Conservation (phyloP, 805 yeast genomes). For the Candida hungchunana region DNA sequence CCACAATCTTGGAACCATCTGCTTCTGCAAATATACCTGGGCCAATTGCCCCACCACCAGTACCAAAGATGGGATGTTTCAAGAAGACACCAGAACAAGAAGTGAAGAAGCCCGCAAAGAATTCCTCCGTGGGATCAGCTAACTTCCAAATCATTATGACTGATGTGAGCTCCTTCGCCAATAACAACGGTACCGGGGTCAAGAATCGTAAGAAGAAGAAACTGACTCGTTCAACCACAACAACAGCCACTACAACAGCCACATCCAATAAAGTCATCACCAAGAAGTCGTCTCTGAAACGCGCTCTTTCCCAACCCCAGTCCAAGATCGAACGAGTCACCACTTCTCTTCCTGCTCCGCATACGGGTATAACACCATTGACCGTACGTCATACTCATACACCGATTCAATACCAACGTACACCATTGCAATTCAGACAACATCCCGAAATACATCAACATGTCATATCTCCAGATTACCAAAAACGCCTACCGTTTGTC, state of each 20-base stretch:
- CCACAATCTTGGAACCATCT: too few species aligned
- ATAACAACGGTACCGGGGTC: constrained; percentile 11
- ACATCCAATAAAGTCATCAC: constrained; percentile 9
- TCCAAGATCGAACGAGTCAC: constrained; percentile 7
- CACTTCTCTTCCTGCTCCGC: background rate
- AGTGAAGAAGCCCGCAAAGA: background rate
- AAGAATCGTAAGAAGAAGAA: constrained; percentile 20
- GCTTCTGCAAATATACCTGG: too few species aligned
- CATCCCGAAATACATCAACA: too few species aligned
- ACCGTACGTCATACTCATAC: too few species aligned
- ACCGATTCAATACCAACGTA: too few species aligned
- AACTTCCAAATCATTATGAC: constrained; percentile 34
- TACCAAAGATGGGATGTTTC: constrained; percentile 27
- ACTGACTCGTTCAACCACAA: constrained; percentile 22
- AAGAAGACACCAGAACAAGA: constrained; percentile 18
- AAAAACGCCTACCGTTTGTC: background rate
- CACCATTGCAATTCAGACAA: too few species aligned
- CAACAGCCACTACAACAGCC: constrained; percentile 16
- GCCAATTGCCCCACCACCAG: constrained; percentile 8
- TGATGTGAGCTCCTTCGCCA: constrained; percentile 29
- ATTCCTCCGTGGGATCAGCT: constrained; percentile 5
- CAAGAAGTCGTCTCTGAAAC: constrained; percentile 21
- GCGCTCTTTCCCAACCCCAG: constrained; percentile 25
- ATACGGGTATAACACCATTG: background rate
- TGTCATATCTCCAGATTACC: too few species aligned